phyloP scores from a whole-genome alignment of 1,139 yeast species.

The Yamadazyma aaseri region DNA sequence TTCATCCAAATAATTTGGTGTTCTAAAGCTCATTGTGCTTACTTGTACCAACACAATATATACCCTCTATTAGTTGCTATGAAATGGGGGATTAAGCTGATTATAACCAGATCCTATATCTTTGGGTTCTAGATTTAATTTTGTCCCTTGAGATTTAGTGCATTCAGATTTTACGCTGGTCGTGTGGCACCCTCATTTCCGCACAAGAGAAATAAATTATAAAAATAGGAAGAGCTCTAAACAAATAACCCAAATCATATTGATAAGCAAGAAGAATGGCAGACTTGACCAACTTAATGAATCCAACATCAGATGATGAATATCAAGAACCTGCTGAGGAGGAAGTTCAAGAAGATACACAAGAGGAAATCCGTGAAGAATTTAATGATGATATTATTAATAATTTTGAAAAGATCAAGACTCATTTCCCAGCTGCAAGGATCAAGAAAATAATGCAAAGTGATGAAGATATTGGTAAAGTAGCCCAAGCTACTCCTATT shows the following conservation, averaged over 20 bases:
- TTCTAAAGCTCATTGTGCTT: slow-evolving; percentile 2
- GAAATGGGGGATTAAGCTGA: too few relatives aligned
- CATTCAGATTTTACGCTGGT: neutral
- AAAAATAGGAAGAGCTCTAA: neutral
- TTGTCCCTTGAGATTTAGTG: neutral
- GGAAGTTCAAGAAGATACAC: slow-evolving; percentile 1
- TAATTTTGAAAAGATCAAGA: slow-evolving; percentile 61
- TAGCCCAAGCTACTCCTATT: slow-evolving; percentile 97
- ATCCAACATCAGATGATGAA: slow-evolving; percentile 16
- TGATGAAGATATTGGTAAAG: slow-evolving; percentile 97
- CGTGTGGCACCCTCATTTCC: neutral
- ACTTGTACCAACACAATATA: neutral
- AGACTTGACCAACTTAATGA: slow-evolving; percentile 17
- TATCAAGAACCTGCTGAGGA: slow-evolving; percentile 3
- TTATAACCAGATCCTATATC: too few relatives aligned
- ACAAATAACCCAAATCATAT: neutral
- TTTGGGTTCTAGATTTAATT: neutral
- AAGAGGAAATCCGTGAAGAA: slow-evolving; percentile 12
- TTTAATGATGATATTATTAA: slow-evolving; percentile 31
- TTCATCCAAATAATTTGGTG: slow-evolving; percentile 24
- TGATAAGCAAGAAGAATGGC: slow-evolving; percentile 9
- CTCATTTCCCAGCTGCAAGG: slow-evolving; percentile 96
- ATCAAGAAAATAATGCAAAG: slow-evolving; percentile 96
- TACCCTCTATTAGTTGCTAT: neutral
- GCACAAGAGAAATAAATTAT: too few relatives aligned